phyloP scores from a whole-genome alignment of 257 asterid species.

The Dorcoceras hygrometricum region DNA sequence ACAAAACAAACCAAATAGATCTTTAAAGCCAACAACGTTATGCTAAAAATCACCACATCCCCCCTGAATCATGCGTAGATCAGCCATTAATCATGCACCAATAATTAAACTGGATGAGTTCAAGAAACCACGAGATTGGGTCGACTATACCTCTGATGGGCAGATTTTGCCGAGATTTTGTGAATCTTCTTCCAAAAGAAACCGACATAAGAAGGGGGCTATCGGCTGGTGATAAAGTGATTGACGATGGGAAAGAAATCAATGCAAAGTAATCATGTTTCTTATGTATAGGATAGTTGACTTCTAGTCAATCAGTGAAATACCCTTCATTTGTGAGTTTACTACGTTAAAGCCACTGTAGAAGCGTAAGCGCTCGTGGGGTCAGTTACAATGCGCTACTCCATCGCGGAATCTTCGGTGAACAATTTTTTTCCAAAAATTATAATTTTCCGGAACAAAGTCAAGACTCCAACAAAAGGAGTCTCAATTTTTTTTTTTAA shows the following conservation, averaged over 20 bases:
- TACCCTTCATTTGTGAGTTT: slow-evolving; percentile 23
- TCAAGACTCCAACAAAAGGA: no score
- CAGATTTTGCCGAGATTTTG: background rate
- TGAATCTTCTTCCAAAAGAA: background rate
- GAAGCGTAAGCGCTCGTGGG: no score
- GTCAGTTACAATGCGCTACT: no score
- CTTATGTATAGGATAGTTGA: slow-evolving; percentile 10
- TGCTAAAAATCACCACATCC: background rate
- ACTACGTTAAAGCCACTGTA: slow-evolving; percentile 30
- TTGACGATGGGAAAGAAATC: background rate
- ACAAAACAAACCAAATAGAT: background rate
- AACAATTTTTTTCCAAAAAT: no score
- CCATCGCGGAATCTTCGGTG: no score
- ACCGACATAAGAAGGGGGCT: background rate
- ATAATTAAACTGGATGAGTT: background rate
- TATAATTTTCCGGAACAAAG: no score
- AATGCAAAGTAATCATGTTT: no score
- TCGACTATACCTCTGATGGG: background rate
- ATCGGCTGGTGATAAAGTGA: background rate
- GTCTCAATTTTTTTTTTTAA: no score
- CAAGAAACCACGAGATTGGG: background rate
- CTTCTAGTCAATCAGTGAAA: background rate
- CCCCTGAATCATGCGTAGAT: background rate
- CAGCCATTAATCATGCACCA: background rate
- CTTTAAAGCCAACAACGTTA: no score